Percentiles rank a stretch among this genome's conserved stretches.
Evolutionary conservation across 768 basidiomycete genomes (phyloP).

Genomic region (Grammothele lineata): DNA sequence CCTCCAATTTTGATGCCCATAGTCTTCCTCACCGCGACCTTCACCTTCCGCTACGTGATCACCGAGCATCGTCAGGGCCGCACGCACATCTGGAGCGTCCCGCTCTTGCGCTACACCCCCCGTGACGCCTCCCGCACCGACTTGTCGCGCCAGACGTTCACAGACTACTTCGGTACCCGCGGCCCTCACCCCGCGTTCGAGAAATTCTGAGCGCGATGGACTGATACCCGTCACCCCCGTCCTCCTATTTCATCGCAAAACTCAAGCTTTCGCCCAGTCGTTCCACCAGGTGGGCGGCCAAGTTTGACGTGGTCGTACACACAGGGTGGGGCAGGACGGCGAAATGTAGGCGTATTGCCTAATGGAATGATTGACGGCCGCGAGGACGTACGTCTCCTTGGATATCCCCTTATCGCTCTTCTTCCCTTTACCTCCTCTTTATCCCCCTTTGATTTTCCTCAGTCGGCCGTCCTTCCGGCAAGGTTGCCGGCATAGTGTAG

Average conservation of each 20-base stretch:
- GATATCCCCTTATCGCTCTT: neutral
- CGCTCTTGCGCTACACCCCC: constrained; percentile 48
- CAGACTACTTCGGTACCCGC: constrained; percentile 15
- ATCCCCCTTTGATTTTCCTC: neutral
- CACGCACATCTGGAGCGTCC: constrained; percentile 47
- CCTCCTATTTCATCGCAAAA: too few relatives aligned
- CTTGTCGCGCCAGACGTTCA: constrained; percentile 10
- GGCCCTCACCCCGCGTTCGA: constrained; percentile 8
- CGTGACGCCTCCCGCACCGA: constrained; percentile 12
- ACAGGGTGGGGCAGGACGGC: neutral
- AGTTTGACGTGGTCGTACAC: neutral
- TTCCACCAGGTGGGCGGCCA: neutral
- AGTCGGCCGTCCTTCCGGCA: constrained; percentile 4
- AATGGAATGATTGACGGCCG: neutral
- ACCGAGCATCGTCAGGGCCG: constrained; percentile 40
- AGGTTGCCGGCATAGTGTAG: constrained; percentile 1
- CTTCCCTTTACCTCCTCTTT: neutral
- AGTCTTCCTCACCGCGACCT: constrained; percentile 41
- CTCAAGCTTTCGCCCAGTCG: too few relatives aligned
- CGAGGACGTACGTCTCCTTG: neutral
- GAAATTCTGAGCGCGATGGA: constrained; percentile 4
- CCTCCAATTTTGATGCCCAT: neutral
- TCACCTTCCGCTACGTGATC: constrained; percentile 42
- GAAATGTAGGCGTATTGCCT: too few relatives aligned
- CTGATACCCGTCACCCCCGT: too few relatives aligned